phyloP scores from a whole-genome alignment of 108 stramenopile genomes.

The Cyclotella distinguenda region DNA sequence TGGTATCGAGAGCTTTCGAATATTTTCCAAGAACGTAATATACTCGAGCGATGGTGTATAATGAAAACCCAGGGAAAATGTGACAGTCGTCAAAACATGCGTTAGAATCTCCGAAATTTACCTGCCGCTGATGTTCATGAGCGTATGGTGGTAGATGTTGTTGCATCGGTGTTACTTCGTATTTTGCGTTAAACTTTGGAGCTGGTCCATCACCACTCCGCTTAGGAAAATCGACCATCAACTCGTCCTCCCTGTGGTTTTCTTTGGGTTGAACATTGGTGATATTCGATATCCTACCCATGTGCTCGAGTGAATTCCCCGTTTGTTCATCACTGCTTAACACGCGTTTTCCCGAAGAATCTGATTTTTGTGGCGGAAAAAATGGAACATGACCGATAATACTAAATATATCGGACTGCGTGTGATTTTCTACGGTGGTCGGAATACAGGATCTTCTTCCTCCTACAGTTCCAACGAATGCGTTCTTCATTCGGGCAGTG shows the following conservation, averaged over 20 bases:
- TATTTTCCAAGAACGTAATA: constrained; percentile 29
- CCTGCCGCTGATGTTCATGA: too few species aligned
- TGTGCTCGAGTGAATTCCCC: too few species aligned
- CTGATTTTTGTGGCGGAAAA: constrained; percentile 3
- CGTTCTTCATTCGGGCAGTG: not conserved
- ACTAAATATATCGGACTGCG: constrained; percentile 1
- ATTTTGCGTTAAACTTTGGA: too few species aligned
- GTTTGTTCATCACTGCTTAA: too few species aligned
- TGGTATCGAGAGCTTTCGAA: constrained; percentile 40
- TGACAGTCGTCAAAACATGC: too few species aligned
- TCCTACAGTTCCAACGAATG: not conserved
- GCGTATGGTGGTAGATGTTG: not conserved
- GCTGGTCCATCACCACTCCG: not conserved
- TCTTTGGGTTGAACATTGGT: not conserved
- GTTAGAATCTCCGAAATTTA: too few species aligned
- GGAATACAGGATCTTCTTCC: constrained; percentile 1
- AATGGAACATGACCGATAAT: constrained; percentile 11
- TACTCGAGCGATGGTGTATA: constrained; percentile 34
- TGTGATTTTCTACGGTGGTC: not conserved
- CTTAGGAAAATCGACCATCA: constrained; percentile 22
- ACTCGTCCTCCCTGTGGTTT: constrained; percentile 16
- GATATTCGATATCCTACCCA: too few species aligned
- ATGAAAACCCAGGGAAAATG: constrained; percentile 45
- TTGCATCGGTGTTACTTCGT: not conserved
- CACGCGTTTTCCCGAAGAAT: too few species aligned